A percentile compares a stretch with the other conserved stretches of the same genome.
These are phyloP conservation scores for Alternaria sp. DNA, from an alignment of 2,329 filamentous ascomycete species.

Conservation along the genomic window DNA sequence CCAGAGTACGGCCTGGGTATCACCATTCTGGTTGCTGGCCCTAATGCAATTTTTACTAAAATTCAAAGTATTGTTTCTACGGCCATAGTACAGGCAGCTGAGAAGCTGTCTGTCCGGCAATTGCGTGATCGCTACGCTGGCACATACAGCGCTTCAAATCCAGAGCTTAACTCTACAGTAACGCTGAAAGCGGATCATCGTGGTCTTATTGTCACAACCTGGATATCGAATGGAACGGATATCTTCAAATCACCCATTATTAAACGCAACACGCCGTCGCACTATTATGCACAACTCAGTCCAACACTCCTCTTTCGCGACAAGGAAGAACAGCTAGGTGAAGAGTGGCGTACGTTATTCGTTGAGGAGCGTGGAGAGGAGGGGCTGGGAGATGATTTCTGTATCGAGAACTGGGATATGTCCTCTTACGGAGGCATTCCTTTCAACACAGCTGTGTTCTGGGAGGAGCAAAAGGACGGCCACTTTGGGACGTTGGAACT, in stretches of 20 bases:
- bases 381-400: slow-evolving; percentile 46
- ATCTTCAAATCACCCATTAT: slow-evolving; percentile 23
- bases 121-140: slow-evolving; percentile 42
- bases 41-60: slow-evolving; percentile 21
- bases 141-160: slow-evolving; percentile 31
- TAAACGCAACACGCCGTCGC: neutral
- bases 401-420: slow-evolving; percentile 44
- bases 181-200: slow-evolving; percentile 39
- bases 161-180: slow-evolving; percentile 39
- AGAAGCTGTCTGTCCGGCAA: slow-evolving; percentile 41
- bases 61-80: slow-evolving; percentile 43
- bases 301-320: slow-evolving; percentile 43
- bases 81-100: slow-evolving; percentile 45
- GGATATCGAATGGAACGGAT: slow-evolving; percentile 46
- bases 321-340: slow-evolving; percentile 40
- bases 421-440: slow-evolving; percentile 46
- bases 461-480: slow-evolving; percentile 33
- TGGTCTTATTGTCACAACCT: slow-evolving; percentile 38
- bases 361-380: slow-evolving; percentile 24
- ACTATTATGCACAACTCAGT: slow-evolving; percentile 35
- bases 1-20: slow-evolving; percentile 58
- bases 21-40: slow-evolving; percentile 52
- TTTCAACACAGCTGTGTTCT: slow-evolving; percentile 51
- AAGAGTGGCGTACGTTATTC: slow-evolving; percentile 47
- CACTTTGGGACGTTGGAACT: slow-evolving; percentile 42